A percentile compares a stretch with the other conserved stretches of the same genome.
phyloP scores from a whole-genome alignment of 1,284 basidiomycete species.

The Ganoderma lucidum region DNA sequence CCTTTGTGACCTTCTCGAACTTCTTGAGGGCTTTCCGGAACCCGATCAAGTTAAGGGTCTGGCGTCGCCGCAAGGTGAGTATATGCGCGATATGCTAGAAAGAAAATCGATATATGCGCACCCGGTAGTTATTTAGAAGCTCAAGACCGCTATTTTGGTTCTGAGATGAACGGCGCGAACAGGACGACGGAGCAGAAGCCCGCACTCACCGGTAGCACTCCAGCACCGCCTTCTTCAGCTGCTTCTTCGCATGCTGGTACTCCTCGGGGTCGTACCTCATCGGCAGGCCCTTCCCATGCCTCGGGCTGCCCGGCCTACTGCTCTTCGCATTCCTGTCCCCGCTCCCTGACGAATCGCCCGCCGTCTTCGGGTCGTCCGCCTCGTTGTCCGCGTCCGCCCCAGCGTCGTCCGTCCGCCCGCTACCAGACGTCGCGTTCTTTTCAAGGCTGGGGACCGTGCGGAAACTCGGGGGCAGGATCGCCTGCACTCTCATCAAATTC shows the following conservation, averaged over 20 bases:
- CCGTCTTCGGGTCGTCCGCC: neutral
- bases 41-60: conserved; percentile 90
- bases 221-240: conserved; percentile 81
- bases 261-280: conserved; percentile 69
- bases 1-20: conserved; percentile 88
- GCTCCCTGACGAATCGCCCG: neutral
- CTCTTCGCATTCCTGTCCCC: neutral
- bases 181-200: neutral
- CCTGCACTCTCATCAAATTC: conserved; percentile 21
- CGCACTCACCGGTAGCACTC: conserved; percentile 82
- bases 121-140: conserved; percentile 87
- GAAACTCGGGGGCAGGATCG: conserved; percentile 18
- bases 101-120: conserved; percentile 46
- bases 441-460: neutral
- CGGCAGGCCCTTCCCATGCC: neutral
- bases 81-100: neutral
- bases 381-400: conserved; percentile 11
- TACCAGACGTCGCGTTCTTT: conserved; percentile 1
- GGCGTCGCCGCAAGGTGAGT: conserved; percentile 11
- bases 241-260: conserved; percentile 85
- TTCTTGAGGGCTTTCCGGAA: conserved; percentile 95
- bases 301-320: neutral
- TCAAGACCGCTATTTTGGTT: conserved; percentile 65
- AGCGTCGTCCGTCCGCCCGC: neutral
- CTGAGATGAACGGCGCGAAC: neutral